Evolutionary conservation across 441 rosid genomes (phyloP).

Genomic region (Metrosideros polymorpha): DNA sequence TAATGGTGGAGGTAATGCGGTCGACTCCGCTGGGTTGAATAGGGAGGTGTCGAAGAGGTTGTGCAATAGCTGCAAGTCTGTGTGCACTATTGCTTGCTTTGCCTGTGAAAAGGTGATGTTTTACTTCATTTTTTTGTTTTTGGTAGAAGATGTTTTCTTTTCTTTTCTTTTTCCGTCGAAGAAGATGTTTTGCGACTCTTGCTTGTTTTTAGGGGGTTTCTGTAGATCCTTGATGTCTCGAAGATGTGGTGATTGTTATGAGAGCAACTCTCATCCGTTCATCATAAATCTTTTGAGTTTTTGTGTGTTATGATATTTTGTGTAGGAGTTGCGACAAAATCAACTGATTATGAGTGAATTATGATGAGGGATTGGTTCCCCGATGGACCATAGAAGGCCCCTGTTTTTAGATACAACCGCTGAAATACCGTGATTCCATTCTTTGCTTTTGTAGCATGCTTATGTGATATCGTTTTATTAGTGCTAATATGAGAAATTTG

Average conservation of each 20-base stretch:
- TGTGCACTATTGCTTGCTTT: conserved; percentile 85
- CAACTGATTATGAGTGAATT: not conserved
- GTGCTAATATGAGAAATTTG: not conserved
- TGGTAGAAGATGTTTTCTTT: not conserved
- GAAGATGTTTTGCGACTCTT: not conserved
- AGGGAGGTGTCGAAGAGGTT: conserved; percentile 45
- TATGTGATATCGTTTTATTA: not conserved
- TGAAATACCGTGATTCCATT: not conserved
- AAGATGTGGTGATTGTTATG: not conserved
- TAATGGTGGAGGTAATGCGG: conserved; percentile 4
- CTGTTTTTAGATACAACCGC: not conserved
- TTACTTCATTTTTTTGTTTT: not conserved
- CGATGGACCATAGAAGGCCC: not conserved
- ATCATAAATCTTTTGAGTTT: not conserved
- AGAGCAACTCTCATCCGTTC: not conserved
- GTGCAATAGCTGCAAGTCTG: conserved; percentile 73
- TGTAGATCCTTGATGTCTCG: not conserved
- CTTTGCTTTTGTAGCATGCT: not conserved
- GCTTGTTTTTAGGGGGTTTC: not conserved
- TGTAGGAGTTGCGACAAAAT: not conserved
- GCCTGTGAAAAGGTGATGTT: conserved; percentile 64
- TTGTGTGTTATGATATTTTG: not conserved
- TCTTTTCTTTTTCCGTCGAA: not conserved
- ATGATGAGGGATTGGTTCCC: not conserved
- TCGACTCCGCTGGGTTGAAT: conserved; percentile 20